Percentiles rank a stretch among this genome's conserved stretches.
Conservation (phyloP, 2,329 filamentous ascomycete species). For the Cucurbitaria berberidis region DNA sequence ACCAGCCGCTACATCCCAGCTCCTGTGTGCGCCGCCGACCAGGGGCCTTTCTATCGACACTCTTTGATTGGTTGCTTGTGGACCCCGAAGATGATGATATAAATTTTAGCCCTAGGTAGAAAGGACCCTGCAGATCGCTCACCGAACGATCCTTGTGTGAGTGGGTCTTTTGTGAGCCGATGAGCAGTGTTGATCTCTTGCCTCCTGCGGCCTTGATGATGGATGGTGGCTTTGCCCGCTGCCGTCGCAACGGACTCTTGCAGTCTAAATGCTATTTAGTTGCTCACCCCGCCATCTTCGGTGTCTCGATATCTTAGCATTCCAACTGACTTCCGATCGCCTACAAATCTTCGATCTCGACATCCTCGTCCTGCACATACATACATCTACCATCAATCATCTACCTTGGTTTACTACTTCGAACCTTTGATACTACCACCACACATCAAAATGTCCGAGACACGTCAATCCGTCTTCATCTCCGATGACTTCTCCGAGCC, state of each 20-base stretch:
- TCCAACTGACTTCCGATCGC: conserved; percentile 3
- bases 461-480: conserved; percentile 44
- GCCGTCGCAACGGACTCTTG: conserved; percentile 8
- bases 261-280: conserved; percentile 30
- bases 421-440: conserved; percentile 1
- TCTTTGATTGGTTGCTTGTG: conserved; percentile 14
- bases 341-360: conserved; percentile 10
- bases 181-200: conserved; percentile 32
- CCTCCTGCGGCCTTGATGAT: conserved; percentile 25
- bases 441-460: conserved; percentile 28
- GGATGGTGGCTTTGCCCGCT: conserved; percentile 10
- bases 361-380: background rate
- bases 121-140: conserved; percentile 44
- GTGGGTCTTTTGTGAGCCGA: conserved; percentile 27
- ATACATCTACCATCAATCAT: background rate
- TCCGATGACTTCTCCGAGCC: conserved; percentile 50
- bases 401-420: background rate
- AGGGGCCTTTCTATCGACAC: conserved; percentile 15
- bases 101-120: conserved; percentile 7
- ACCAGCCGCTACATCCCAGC: conserved; percentile 8
- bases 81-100: background rate
- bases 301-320: background rate
- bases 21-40: conserved; percentile 6
- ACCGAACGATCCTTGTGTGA: conserved; percentile 18
- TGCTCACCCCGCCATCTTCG: conserved; percentile 16